phyloP scores from a whole-genome alignment of 768 basidiomycete species.

The Lactifluus rugatus region DNA sequence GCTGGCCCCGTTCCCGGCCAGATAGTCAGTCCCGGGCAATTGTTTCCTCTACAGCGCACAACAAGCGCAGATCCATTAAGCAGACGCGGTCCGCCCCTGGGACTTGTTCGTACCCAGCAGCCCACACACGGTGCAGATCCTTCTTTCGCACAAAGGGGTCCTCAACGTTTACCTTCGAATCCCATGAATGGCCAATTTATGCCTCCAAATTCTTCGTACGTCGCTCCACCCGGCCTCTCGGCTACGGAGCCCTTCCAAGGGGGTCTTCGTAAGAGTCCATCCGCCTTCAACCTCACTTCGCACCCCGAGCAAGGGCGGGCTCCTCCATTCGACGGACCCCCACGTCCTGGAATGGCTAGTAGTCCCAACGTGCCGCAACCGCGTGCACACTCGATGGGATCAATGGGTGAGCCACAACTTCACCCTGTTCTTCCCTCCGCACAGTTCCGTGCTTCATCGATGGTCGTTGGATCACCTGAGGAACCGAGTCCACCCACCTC shows the following conservation, averaged over 20 bases:
- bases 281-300: constrained; percentile 48
- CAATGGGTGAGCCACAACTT: constrained; percentile 30
- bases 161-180: not conserved
- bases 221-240: constrained; percentile 15
- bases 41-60: constrained; percentile 17
- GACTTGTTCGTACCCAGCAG: not conserved
- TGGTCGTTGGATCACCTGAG: constrained; percentile 43
- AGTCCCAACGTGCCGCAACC: constrained; percentile 21
- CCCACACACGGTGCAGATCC: constrained; percentile 3
- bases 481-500: constrained; percentile 81
- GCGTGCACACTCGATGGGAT: constrained; percentile 25
- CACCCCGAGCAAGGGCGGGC: constrained; percentile 30
- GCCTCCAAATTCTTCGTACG: constrained; percentile 3
- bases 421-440: constrained; percentile 57
- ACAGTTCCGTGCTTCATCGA: constrained; percentile 44
- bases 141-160: not conserved
- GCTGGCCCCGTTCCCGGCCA: not conserved
- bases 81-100: constrained; percentile 11
- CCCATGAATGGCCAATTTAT: not conserved
- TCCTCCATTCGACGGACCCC: constrained; percentile 27
- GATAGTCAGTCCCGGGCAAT: constrained; percentile 17
- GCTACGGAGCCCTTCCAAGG: constrained; percentile 25
- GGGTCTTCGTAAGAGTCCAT: constrained; percentile 42
- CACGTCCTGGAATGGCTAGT: constrained; percentile 30
- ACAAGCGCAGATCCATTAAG: constrained; percentile 8